These are phyloP conservation scores for Ustilago curta DNA, from an alignment of 1,284 basidiomycete species.

Conservation along the genomic window DNA sequence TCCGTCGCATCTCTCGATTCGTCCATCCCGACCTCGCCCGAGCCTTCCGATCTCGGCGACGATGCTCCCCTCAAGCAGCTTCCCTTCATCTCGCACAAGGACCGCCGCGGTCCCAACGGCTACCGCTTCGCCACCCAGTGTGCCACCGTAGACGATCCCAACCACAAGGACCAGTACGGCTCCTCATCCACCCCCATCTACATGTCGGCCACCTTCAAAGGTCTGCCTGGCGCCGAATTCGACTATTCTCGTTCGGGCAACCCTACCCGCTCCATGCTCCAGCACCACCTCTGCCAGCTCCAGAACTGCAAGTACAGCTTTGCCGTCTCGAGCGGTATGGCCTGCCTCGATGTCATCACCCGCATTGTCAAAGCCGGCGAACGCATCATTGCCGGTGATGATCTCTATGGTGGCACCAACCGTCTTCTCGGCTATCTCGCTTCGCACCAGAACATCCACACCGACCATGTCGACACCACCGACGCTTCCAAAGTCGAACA, in stretches of 20 bases:
- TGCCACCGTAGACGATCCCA: constrained; percentile 86
- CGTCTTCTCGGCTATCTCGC: constrained; percentile 91
- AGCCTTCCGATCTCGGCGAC: constrained; percentile 46
- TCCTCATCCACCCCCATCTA: constrained; percentile 96
- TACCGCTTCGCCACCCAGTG: constrained; percentile 80
- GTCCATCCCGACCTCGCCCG: constrained; percentile 49
- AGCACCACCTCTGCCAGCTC: constrained; percentile 66
- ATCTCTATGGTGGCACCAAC: constrained; percentile 97
- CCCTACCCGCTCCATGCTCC: constrained; percentile 79
- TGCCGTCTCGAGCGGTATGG: constrained; percentile 96
- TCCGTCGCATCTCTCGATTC: constrained; percentile 53
- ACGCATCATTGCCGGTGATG: constrained; percentile 95
- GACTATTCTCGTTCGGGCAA: constrained; percentile 97
- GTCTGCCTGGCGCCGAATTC: constrained; percentile 82
- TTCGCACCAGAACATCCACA: constrained; percentile 86
- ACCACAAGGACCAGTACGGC: constrained; percentile 94
- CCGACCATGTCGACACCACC: constrained; percentile 95
- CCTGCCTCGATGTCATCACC: constrained; percentile 93
- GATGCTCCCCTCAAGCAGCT: constrained; percentile 33
- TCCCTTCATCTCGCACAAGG: constrained; percentile 52
- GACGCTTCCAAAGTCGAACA: constrained; percentile 72
- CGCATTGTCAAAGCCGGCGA: constrained; percentile 93
- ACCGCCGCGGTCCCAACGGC: constrained; percentile 52
- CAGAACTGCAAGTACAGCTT: constrained; percentile 78
- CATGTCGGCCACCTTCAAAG: constrained; percentile 98